Base-by-base conservation (phyloP, 345 rosid species). In the Ceriops decandra region DNA sequence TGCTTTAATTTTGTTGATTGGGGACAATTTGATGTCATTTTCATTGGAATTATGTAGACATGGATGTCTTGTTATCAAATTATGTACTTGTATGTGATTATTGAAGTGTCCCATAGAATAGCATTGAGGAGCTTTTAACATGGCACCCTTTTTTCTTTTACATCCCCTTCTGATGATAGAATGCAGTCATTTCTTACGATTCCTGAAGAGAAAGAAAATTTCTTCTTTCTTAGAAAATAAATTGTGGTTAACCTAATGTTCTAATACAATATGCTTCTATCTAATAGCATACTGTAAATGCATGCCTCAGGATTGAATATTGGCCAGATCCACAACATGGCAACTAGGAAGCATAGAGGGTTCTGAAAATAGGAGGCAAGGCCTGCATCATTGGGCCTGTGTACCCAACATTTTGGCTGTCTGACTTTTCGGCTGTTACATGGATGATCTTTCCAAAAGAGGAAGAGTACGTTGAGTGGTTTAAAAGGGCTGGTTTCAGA, bases 381-480 rank as follows among this genome's bases (percentile, higher is more conserved):
- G 78, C 83, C 17, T 80, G 80, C 38, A 0, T 80, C 1, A 73
- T 80, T 19, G 83, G 83, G 49, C 83, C 83, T 22, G 76, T 80
- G 33, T 60, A 76, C 62, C 83, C 80, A 52, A 80, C 78, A 30
- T 80, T 76, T 68, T 80, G 80, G 83, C 16, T 80, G 64, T 80
- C 83, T 67, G 69, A 74, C 33, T 70, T 80, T 54, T 80, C 76
- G 68, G 83, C 78, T 0, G 80, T 76, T 74, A 32, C 70, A 59
- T 76, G 83, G 83, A 80, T 80, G 83, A 76, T 80, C 47, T 80
- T 80, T 59, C 80, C 78, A 9, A 80, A 63, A 57, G 83, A 76
- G 74, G 80, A 80, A 67, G 83, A 80, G 74, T 80, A 80, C 72
- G 76, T 76, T 42, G 76, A 80, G 57, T 80, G 81, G 81, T 80